Evolutionary conservation across 2,329 filamentous ascomycete genomes (phyloP), one percentile per base, ranked within the genome.

Genomic region (Seiridium unicorne): DNA sequence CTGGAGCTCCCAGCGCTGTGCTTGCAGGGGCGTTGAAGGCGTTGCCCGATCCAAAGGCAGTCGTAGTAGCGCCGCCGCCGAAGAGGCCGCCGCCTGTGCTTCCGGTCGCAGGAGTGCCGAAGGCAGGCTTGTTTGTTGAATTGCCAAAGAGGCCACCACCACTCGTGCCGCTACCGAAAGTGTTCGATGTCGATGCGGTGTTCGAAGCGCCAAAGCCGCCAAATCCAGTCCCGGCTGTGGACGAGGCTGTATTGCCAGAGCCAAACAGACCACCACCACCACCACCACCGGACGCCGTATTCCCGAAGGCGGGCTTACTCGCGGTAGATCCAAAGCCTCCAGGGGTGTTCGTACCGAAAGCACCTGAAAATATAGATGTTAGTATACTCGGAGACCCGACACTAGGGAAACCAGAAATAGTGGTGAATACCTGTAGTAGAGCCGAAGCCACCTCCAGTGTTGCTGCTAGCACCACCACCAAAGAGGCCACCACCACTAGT

Each of bases 1-100:
- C 74, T 48, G 77, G 80, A 55, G 75, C 78, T 48, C 82, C 81
- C 48, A 86, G 74, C 36, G 82, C 80, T 55, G 75, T 74, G 46
- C 70, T 73, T 32, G 73, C 67, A 44, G 76, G 68, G 13, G 83
- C 78, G 62, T 81, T 84, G 62, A 79, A 75, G 60, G 81, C 81
- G 48, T 68, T 73, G 58, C 69, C 60, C 47, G 70, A 68, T 44
- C 79, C 78, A 58, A 81, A 79, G 11, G 64, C 63, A 32, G 44
- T 65, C 10, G 67, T 65, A 42, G 55, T 64, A 6, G 66, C 62
- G 44, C 75, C 64, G 58, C 74, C 72, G 42, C 82, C 82, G 61
- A 86, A 85, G 9, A 85, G 70, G 26, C 70, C 68, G 13, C 18
- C 18, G 18, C 78, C 75, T 1, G 78, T 70, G 31, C 77, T 76